phyloP scores from a whole-genome alignment of 2,329 filamentous ascomycete species.

The Microdochium bolleyi region DNA sequence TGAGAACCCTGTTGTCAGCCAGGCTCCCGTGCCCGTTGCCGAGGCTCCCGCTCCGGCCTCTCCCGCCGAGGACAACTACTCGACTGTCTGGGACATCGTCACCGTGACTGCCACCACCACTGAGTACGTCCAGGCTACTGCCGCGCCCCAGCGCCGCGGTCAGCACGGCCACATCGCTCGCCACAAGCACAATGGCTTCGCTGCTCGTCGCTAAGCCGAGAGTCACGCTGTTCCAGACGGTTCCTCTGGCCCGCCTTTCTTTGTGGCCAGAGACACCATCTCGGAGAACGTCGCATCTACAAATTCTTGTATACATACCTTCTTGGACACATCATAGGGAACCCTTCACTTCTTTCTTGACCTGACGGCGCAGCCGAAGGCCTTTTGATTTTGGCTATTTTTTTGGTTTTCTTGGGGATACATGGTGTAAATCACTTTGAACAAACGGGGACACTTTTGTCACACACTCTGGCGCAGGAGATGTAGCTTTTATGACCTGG shows the following conservation, averaged over 20 bases:
- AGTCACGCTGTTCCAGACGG: neutral
- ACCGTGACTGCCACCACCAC: slow-evolving; percentile 28
- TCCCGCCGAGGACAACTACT: slow-evolving; percentile 11
- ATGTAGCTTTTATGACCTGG: too few relatives aligned
- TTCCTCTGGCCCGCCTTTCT: neutral
- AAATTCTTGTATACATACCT: neutral
- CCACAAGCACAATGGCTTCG: slow-evolving; percentile 9
- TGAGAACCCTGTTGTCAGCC: neutral
- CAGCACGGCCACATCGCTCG: slow-evolving; percentile 15
- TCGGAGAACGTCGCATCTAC: neutral
- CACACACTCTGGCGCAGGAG: too few relatives aligned
- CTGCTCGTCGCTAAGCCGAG: slow-evolving; percentile 4
- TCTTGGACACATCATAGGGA: neutral
- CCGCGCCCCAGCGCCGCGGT: slow-evolving; percentile 8
- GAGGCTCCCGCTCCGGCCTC: slow-evolving; percentile 1
- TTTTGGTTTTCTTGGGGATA: too few relatives aligned
- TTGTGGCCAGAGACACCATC: neutral
- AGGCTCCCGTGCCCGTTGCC: neutral
- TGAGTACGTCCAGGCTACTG: slow-evolving; percentile 6
- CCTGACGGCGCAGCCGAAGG: too few relatives aligned
- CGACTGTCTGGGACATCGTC: slow-evolving; percentile 36
- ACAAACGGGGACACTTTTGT: too few relatives aligned
- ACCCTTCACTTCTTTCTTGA: neutral
- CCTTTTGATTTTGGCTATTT: too few relatives aligned
- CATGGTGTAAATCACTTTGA: too few relatives aligned